phyloP scores from a whole-genome alignment of 208 protist genomes.

The Crithidia mellificae region DNA sequence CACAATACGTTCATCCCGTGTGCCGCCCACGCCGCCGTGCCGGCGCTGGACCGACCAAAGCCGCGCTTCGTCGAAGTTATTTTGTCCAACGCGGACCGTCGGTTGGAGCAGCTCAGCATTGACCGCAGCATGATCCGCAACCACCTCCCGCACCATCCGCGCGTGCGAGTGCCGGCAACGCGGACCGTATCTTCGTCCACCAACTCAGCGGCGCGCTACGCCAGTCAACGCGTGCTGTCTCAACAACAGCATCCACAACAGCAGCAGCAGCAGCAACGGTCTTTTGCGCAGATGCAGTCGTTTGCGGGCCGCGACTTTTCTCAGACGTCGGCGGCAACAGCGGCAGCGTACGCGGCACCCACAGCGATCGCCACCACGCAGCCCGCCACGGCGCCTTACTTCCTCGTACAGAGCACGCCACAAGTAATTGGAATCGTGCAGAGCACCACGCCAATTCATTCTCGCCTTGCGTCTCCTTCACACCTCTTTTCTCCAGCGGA shows the following conservation, averaged over 20 bases:
- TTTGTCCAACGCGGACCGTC: not conserved
- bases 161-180: conserved; percentile 4
- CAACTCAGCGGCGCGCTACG: not conserved
- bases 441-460: not conserved
- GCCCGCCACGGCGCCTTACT: not conserved
- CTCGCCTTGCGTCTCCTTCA: not conserved
- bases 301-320: not conserved
- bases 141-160: not conserved
- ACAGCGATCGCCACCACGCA: not conserved
- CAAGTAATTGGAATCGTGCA: not conserved
- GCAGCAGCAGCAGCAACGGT: conserved; percentile 1
- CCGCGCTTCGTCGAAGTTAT: conserved; percentile 20
- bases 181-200: not conserved
- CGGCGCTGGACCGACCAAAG: conserved; percentile 16
- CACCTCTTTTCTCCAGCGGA: not conserved
- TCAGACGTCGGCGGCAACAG: not conserved
- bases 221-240: not conserved
- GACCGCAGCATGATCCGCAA: conserved; percentile 8
- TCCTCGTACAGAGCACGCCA: not conserved
- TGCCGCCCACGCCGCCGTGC: conserved; percentile 7
- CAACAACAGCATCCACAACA: not conserved
- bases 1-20: conserved; percentile 11
- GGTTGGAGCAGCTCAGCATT: conserved; percentile 11
- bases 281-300: not conserved
- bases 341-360: not conserved